phyloP scores from a whole-genome alignment of 2,329 filamentous ascomycete species.

The Zarea fungicola region DNA sequence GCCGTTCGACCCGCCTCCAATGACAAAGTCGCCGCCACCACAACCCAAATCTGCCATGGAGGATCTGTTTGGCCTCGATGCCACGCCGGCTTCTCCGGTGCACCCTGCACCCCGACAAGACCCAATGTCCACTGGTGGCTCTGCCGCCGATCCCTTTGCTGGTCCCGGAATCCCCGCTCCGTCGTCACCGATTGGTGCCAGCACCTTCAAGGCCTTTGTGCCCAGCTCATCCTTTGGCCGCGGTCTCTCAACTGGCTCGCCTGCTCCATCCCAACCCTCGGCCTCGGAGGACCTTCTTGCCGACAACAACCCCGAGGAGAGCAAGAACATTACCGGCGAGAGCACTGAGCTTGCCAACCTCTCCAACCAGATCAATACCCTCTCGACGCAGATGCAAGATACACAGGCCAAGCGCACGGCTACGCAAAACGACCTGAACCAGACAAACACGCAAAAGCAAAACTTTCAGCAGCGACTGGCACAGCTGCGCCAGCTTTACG shows the following conservation, averaged over 20 bases:
- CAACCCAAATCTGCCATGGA: slow-evolving; percentile 77
- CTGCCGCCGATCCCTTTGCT: slow-evolving; percentile 60
- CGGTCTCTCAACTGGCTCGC: slow-evolving; percentile 67
- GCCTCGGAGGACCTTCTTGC: slow-evolving; percentile 81
- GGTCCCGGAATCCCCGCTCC: slow-evolving; percentile 50
- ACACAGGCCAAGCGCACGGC: slow-evolving; percentile 75
- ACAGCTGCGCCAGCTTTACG: slow-evolving; percentile 82
- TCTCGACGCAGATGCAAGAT: slow-evolving; percentile 92
- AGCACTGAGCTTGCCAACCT: slow-evolving; percentile 91
- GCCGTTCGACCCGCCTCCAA: slow-evolving; percentile 45
- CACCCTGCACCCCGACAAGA: slow-evolving; percentile 54
- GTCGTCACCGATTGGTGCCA: slow-evolving; percentile 41
- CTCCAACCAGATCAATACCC: slow-evolving; percentile 87
- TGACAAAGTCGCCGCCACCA: slow-evolving; percentile 32
- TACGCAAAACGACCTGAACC: slow-evolving; percentile 76
- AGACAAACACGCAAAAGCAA: slow-evolving; percentile 79
- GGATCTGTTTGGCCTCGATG: slow-evolving; percentile 88
- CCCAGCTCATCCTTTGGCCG: slow-evolving; percentile 91
- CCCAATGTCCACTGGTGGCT: slow-evolving; percentile 69
- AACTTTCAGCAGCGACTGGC: slow-evolving; percentile 86
- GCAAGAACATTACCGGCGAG: slow-evolving; percentile 81
- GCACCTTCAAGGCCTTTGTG: slow-evolving; percentile 81
- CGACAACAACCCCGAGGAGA: slow-evolving; percentile 82
- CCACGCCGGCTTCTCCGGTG: slow-evolving; percentile 44
- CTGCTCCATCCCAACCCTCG: slow-evolving; percentile 38